Evolutionary conservation across 2,329 filamentous ascomycete species (phyloP).

Genomic region (Massarina eburnea): DNA sequence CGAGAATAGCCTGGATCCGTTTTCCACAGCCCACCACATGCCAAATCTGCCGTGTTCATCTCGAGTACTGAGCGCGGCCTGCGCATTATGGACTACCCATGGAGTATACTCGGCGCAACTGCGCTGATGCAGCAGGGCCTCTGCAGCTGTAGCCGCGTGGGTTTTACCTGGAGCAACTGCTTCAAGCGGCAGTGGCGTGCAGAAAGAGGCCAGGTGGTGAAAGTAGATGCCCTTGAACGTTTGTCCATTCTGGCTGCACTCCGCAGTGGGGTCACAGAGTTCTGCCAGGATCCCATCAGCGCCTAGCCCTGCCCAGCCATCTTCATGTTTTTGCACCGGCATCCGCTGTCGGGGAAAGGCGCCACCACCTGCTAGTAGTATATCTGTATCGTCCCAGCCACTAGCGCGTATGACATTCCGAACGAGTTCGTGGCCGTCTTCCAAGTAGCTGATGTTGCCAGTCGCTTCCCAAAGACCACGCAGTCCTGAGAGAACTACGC

Average conservation of each 20-base stretch:
- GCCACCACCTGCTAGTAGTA: slow-evolving; percentile 3
- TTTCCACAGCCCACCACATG: slow-evolving; percentile 73
- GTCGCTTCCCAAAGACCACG: slow-evolving; percentile 80
- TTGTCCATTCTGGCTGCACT: slow-evolving; percentile 80
- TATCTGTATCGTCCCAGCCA: slow-evolving; percentile 62
- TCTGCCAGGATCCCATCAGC: slow-evolving; percentile 82
- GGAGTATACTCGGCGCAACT: slow-evolving; percentile 66
- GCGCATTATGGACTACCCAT: slow-evolving; percentile 80
- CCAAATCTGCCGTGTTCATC: slow-evolving; percentile 73
- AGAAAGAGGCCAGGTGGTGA: slow-evolving; percentile 81
- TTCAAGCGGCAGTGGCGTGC: slow-evolving; percentile 59
- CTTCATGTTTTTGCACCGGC: not conserved
- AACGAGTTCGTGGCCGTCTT: slow-evolving; percentile 78
- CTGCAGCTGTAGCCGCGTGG: slow-evolving; percentile 34
- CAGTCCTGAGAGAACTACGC: slow-evolving; percentile 80
- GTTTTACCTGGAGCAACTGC: slow-evolving; percentile 51
- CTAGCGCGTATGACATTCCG: slow-evolving; percentile 74
- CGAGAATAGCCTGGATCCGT: slow-evolving; percentile 1
- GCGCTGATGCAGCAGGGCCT: slow-evolving; percentile 52
- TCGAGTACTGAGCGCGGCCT: slow-evolving; percentile 70
- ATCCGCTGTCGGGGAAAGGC: slow-evolving; percentile 9
- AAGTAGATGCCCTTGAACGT: slow-evolving; percentile 97
- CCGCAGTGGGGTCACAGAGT: slow-evolving; percentile 71
- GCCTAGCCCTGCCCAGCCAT: slow-evolving; percentile 71
- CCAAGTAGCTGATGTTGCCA: slow-evolving; percentile 68